phyloP scores from a whole-genome alignment of 208 protist genomes.

The Leishmania martiniquensis region DNA sequence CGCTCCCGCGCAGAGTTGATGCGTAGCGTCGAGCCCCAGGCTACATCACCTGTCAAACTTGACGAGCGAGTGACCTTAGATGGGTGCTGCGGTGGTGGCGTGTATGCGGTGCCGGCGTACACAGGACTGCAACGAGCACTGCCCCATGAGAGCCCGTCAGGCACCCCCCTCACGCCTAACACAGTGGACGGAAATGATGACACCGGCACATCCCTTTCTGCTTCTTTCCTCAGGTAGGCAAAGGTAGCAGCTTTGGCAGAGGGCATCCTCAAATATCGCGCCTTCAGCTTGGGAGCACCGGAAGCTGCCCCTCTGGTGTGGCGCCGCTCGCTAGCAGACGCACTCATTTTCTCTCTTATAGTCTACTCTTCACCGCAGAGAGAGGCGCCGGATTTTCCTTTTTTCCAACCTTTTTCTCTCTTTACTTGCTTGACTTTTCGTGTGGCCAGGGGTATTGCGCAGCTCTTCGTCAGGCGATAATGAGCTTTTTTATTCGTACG shows the following conservation, averaged over 20 bases:
- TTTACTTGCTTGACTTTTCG: background rate
- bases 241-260: background rate
- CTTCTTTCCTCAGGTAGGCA: background rate
- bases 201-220: constrained; percentile 5
- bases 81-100: constrained; percentile 2
- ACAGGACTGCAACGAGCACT: constrained; percentile 9
- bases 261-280: background rate
- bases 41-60: background rate
- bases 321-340: constrained; percentile 7
- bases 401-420: background rate
- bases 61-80: constrained; percentile 1
- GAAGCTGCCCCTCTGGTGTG: constrained; percentile 6
- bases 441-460: background rate
- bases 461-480: background rate
- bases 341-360: constrained; percentile 11
- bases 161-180: background rate
- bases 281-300: constrained; percentile 7
- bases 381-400: background rate
- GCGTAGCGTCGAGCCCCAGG: constrained; percentile 18
- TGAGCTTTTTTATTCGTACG: background rate
- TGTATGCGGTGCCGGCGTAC: background rate
- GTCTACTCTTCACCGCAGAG: background rate
- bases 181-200: background rate
- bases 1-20: constrained; percentile 16
- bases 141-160: constrained; percentile 11